Base-by-base conservation (phyloP, 2,329 filamentous ascomycete genomes). In the Colletotrichum sp. region DNA sequence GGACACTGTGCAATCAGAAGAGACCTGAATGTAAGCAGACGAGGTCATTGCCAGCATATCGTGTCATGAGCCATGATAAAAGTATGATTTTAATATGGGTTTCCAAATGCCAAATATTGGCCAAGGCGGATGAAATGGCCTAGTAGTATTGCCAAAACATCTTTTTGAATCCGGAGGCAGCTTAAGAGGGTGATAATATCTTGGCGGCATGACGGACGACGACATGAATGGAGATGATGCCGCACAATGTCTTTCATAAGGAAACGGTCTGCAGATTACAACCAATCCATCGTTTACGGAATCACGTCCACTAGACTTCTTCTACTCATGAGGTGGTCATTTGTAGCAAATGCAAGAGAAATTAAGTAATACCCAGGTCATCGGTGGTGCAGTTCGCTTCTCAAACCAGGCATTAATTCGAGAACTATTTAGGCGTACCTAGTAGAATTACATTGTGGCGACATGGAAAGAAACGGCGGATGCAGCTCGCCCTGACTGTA, bases 241-340 rank as follows among this genome's bases (percentile, higher is more conserved):
- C n/a, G 43, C 43, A 21, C 4, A 52, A 0, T 10, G 1, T 4
- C n/a, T 3, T 18, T 1, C 14, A 21, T 7, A 12, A 48, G 10
- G n/a, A n/a, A n/a, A 5, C 39, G 18, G 8, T 43, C 39, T 43
- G 39, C 9, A n/a, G 9, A 48, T 10, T 10, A n/a, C 39, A n/a
- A 6, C 39, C 39, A 6, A 48, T 48, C n/a, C 9, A 0, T 48
- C 18, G 18, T 13, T 52, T 13, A 21, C 10, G 12, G 43, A 7
- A 13, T 2, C 10, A 52, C n/a, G n/a, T 4, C 6, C n/a, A 7
- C 43, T 52, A 4, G 10, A 9, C 10, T 24, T 4, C 6, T 3
- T 7, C 18, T 52, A 21, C 43, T 16, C 34, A 36, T 36, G 14
- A 36, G 34, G 34, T 4, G 4, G 34, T 36, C 34, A 36, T 36